phyloP scores from a whole-genome alignment of 352 stramenopile genomes.

The Phytophthora lateralis region DNA sequence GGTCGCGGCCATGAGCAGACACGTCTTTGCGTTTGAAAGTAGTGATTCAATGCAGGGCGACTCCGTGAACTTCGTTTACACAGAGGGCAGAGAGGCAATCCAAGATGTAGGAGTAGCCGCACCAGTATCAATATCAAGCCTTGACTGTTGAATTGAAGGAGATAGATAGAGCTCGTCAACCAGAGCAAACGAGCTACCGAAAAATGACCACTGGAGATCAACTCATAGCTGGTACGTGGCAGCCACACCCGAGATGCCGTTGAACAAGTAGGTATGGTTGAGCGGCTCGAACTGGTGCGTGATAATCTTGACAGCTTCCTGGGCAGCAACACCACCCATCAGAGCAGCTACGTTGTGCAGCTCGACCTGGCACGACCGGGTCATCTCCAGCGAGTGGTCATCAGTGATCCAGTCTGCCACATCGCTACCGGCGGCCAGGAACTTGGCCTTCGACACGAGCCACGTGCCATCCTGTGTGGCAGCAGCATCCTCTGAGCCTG shows the following conservation, averaged over 20 bases:
- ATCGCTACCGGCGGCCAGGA: slow-evolving; percentile 35
- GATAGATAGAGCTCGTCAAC: slow-evolving; percentile 13
- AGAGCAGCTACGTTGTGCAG: slow-evolving; percentile 94
- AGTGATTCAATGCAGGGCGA: slow-evolving; percentile 4
- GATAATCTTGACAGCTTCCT: slow-evolving; percentile 98
- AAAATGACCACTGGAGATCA: not conserved
- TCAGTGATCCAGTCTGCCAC: slow-evolving; percentile 59
- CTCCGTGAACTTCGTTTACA: not conserved
- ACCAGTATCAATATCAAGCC: slow-evolving; percentile 23
- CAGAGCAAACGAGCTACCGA: slow-evolving; percentile 1
- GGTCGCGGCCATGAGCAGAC: slow-evolving; percentile 8
- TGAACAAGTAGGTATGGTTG: slow-evolving; percentile 98
- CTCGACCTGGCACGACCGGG: slow-evolving; percentile 92
- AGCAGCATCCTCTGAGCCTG: slow-evolving; percentile 70
- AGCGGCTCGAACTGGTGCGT: slow-evolving; percentile 97
- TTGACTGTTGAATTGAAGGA: slow-evolving; percentile 13
- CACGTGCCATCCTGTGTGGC: slow-evolving; percentile 65
- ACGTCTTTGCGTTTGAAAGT: slow-evolving; percentile 21
- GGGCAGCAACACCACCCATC: slow-evolving; percentile 95
- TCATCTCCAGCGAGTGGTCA: slow-evolving; percentile 91
- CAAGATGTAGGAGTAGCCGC: slow-evolving; percentile 4
- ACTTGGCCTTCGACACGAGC: slow-evolving; percentile 60
- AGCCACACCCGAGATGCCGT: slow-evolving; percentile 92
- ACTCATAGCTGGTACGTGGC: slow-evolving; percentile 78
- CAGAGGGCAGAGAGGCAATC: slow-evolving; percentile 5